A percentile compares a stretch with the other conserved stretches of the same genome.
Evolutionary conservation across 441 rosid genomes (phyloP).

Genomic region (California macrophylla): DNA sequence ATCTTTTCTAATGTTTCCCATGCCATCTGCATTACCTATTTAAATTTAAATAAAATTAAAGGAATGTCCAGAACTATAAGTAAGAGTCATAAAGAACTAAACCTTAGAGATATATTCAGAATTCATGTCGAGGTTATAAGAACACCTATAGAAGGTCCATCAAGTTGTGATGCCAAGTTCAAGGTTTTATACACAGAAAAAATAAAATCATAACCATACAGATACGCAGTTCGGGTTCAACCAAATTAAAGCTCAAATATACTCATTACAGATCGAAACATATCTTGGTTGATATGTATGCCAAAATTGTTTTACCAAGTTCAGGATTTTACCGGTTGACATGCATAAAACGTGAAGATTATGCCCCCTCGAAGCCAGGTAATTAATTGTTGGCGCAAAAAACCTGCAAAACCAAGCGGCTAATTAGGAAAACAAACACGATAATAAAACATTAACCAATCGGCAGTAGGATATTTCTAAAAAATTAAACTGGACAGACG

Average conservation of each 20-base stretch:
- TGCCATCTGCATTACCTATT: constrained; percentile 69
- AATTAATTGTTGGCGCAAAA: constrained; percentile 73
- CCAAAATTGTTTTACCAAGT: background rate
- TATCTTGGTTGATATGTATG: background rate
- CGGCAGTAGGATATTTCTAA: background rate
- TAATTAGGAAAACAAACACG: background rate
- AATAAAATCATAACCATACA: background rate
- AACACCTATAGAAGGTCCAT: background rate
- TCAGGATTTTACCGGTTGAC: constrained; percentile 48
- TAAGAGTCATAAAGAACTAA: background rate
- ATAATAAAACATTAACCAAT: background rate
- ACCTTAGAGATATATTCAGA: background rate
- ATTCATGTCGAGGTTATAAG: background rate
- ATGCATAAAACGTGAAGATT: constrained; percentile 59
- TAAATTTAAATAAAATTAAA: background rate
- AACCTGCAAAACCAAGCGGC: constrained; percentile 41
- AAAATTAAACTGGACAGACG: background rate
- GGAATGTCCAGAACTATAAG: background rate
- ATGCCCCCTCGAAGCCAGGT: constrained; percentile 50
- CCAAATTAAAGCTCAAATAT: background rate
- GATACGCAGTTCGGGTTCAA: background rate
- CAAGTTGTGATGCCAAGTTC: background rate
- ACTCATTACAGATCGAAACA: background rate
- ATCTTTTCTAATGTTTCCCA: constrained; percentile 51
- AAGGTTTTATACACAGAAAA: background rate